Conservation (phyloP, 192 early-diverging fungal species). For the Phlyctochytrium arcticum region DNA sequence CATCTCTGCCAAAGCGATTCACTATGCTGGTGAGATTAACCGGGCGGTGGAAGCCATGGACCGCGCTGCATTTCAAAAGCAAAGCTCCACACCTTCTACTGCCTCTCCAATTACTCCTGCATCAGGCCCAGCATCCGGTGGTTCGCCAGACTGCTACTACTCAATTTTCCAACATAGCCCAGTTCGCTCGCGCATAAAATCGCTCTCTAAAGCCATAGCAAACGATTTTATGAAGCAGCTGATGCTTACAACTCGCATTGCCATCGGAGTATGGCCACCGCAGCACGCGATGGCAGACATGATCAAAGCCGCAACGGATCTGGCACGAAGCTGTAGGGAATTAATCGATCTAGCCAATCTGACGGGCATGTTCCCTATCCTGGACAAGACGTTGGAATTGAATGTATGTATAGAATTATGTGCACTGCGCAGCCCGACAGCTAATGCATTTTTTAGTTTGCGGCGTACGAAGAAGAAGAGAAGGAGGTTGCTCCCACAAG, state of each 20-base stretch:
- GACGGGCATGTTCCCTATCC: slow-evolving; percentile 29
- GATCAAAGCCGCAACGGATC: slow-evolving; percentile 36
- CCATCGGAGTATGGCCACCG: slow-evolving; percentile 54
- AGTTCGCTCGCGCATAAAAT: slow-evolving; percentile 15
- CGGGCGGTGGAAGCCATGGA: slow-evolving; percentile 36
- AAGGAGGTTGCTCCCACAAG: background rate
- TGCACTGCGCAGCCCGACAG: background rate
- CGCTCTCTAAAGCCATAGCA: slow-evolving; percentile 18
- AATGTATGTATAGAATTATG: slow-evolving; percentile 20
- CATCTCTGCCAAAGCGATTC: slow-evolving; percentile 50
- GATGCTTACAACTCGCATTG: slow-evolving; percentile 47
- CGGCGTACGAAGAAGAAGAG: slow-evolving; percentile 25
- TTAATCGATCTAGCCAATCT: slow-evolving; percentile 41
- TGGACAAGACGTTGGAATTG: slow-evolving; percentile 38
- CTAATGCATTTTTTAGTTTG: slow-evolving; percentile 10
- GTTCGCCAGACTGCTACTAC: background rate
- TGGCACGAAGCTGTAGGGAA: slow-evolving; percentile 31
- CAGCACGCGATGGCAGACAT: slow-evolving; percentile 46
- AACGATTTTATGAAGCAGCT: slow-evolving; percentile 39
- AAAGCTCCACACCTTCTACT: background rate
- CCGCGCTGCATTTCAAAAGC: background rate
- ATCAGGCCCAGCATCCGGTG: background rate
- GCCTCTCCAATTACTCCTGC: background rate
- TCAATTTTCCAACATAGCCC: background rate
- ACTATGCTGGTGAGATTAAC: slow-evolving; percentile 40